phyloP scores from a whole-genome alignment of 1,139 yeast genomes.

The Lodderomyces margitis region DNA sequence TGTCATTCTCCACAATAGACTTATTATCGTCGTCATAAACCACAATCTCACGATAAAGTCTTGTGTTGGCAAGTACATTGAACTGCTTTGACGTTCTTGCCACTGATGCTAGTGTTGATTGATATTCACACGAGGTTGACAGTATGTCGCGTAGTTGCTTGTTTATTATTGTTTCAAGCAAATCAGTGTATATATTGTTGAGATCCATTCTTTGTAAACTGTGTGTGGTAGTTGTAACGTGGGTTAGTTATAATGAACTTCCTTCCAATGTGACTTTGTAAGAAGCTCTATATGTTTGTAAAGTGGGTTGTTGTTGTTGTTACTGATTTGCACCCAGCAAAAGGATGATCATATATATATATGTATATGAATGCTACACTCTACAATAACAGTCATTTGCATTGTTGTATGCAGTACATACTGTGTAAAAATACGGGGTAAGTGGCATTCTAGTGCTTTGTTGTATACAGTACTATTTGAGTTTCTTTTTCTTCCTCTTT shows the following conservation, averaged over 20 bases:
- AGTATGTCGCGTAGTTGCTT: constrained; percentile 1
- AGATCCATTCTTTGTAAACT: not conserved
- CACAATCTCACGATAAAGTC: constrained; percentile 12
- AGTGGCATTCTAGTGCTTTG: not conserved
- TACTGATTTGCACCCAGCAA: not conserved
- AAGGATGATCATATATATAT: not conserved
- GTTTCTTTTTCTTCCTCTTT: not conserved
- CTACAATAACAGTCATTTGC: not conserved
- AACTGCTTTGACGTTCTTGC: constrained; percentile 10
- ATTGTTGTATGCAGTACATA: not conserved
- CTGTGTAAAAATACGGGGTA: constrained; percentile 1
- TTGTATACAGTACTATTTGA: no score
- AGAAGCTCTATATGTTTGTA: not conserved
- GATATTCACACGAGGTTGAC: constrained; percentile 5
- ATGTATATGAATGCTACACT: not conserved
- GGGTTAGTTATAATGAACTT: not conserved
- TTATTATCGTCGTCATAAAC: constrained; percentile 15
- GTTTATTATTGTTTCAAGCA: constrained; percentile 2
- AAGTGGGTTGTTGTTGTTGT: no score
- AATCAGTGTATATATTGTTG: not conserved
- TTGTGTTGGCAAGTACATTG: constrained; percentile 9
- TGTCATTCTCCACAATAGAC: constrained; percentile 3
- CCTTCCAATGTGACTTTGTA: not conserved
- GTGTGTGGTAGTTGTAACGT: not conserved
- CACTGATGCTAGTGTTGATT: constrained; percentile 7